These are phyloP conservation scores for Apophysomyces variabilis DNA, from an alignment of 371 early-diverging fungal species.

Conservation along the genomic window DNA sequence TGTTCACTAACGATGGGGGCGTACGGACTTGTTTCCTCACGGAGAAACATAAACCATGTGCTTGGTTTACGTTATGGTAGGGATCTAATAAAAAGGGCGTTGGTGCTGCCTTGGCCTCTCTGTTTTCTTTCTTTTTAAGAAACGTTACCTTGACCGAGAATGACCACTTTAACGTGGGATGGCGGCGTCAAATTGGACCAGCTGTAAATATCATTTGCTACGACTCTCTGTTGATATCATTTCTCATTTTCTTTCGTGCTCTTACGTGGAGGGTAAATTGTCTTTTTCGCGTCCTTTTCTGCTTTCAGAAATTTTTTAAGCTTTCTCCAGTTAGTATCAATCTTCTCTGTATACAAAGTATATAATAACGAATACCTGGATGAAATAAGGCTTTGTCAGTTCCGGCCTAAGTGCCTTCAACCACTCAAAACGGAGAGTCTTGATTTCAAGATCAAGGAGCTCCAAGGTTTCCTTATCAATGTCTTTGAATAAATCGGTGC, in stretches of 20 bases:
- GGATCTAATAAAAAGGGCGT: conserved; percentile 72
- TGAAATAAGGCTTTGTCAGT: conserved; percentile 80
- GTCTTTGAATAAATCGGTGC: conserved; percentile 23
- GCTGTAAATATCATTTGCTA: conserved; percentile 74
- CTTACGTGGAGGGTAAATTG: conserved; percentile 77
- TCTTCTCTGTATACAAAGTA: neutral
- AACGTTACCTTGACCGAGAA: conserved; percentile 83
- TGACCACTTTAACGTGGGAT: conserved; percentile 77
- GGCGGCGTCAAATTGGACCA: conserved; percentile 78
- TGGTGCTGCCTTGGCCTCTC: conserved; percentile 13
- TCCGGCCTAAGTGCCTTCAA: conserved; percentile 69
- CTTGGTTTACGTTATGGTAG: conserved; percentile 93
- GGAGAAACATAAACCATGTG: conserved; percentile 92
- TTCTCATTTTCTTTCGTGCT: neutral
- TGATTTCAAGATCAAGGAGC: conserved; percentile 71
- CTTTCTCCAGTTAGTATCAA: conserved; percentile 29
- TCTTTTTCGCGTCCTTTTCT: conserved; percentile 54
- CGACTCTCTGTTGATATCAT: neutral
- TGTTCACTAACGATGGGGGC: conserved; percentile 95
- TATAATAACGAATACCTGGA: conserved; percentile 45
- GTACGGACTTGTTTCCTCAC: conserved; percentile 75
- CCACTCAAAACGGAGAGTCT: conserved; percentile 81
- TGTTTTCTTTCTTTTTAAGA: neutral
- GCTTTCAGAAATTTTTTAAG: conserved; percentile 69
- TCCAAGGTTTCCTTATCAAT: conserved; percentile 47